phyloP scores from a whole-genome alignment of 2,329 filamentous ascomycete species.

The Penicillium palitans region DNA sequence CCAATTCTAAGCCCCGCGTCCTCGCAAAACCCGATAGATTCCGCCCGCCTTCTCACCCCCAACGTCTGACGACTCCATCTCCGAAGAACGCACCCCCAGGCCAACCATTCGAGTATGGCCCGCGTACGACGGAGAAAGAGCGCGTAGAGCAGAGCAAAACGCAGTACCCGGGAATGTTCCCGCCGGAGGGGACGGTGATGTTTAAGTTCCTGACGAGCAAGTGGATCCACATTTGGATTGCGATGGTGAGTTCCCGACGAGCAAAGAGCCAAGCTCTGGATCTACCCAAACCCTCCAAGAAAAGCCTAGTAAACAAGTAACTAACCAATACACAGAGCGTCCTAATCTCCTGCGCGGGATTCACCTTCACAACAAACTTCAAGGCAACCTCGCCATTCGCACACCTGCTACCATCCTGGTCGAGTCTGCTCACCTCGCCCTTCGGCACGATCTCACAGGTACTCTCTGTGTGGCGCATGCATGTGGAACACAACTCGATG shows the following conservation, averaged over 20 bases:
- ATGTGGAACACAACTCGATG: constrained; percentile 69
- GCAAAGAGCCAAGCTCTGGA: background rate
- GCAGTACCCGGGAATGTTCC: constrained; percentile 87
- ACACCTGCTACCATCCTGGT: constrained; percentile 72
- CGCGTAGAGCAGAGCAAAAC: constrained; percentile 60
- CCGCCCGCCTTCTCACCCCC: constrained; percentile 85
- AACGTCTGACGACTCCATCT: constrained; percentile 54
- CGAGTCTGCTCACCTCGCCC: constrained; percentile 69
- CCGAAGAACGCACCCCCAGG: constrained; percentile 20
- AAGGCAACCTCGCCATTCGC: constrained; percentile 74
- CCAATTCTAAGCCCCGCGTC: constrained; percentile 65
- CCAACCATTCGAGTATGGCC: constrained; percentile 70
- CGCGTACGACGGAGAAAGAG: constrained; percentile 65
- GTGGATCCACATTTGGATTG: constrained; percentile 76
- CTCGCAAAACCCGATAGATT: constrained; percentile 88
- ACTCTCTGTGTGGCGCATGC: constrained; percentile 72
- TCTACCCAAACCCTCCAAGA: background rate
- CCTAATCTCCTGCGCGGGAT: constrained; percentile 66
- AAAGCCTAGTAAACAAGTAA: background rate
- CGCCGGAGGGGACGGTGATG: constrained; percentile 76
- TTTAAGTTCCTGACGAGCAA: constrained; percentile 81
- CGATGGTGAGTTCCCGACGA: constrained; percentile 61
- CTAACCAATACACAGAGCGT: constrained; percentile 55
- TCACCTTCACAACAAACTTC: constrained; percentile 78
- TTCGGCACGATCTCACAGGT: constrained; percentile 65